phyloP scores from a whole-genome alignment of 2,329 filamentous ascomycete genomes.

The Diaporthe citri region DNA sequence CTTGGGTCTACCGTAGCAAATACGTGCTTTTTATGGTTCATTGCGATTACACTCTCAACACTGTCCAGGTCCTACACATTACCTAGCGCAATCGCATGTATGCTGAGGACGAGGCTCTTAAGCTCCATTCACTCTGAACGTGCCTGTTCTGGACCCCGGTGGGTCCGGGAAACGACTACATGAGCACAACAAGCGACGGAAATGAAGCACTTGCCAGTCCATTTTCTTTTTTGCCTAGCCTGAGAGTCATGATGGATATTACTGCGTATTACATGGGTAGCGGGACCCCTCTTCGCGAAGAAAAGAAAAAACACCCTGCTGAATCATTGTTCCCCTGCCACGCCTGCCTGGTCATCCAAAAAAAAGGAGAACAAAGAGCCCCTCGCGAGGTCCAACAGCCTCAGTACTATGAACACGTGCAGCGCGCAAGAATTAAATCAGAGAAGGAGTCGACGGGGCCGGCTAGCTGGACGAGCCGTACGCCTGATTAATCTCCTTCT shows the following conservation, averaged over 20 bases:
- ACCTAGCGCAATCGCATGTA: neutral
- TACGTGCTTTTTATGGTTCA: constrained; percentile 31
- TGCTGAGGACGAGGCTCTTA: neutral
- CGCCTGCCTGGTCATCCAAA: constrained; percentile 15
- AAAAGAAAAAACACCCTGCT: constrained; percentile 3
- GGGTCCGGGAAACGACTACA: neutral
- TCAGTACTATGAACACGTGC: constrained; percentile 22
- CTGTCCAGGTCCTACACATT: neutral
- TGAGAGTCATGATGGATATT: constrained; percentile 28
- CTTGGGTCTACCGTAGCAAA: constrained; percentile 36
- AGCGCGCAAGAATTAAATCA: neutral
- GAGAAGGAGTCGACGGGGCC: neutral
- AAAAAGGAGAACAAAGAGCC: constrained; percentile 3
- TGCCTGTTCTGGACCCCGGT: neutral
- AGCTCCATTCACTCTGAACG: too few relatives aligned
- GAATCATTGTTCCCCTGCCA: neutral
- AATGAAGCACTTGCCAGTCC: neutral
- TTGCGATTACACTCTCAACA: neutral
- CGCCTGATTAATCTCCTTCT: constrained; percentile 71
- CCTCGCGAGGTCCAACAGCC: constrained; percentile 1
- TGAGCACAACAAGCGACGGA: neutral
- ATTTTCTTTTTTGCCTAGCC: constrained; percentile 23
- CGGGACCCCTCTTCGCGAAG: neutral
- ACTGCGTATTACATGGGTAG: constrained; percentile 18
- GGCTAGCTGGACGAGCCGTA: constrained; percentile 58